Base-by-base conservation (phyloP, 2,329 filamentous ascomycete genomes). In the Dissoconium aciculare region DNA sequence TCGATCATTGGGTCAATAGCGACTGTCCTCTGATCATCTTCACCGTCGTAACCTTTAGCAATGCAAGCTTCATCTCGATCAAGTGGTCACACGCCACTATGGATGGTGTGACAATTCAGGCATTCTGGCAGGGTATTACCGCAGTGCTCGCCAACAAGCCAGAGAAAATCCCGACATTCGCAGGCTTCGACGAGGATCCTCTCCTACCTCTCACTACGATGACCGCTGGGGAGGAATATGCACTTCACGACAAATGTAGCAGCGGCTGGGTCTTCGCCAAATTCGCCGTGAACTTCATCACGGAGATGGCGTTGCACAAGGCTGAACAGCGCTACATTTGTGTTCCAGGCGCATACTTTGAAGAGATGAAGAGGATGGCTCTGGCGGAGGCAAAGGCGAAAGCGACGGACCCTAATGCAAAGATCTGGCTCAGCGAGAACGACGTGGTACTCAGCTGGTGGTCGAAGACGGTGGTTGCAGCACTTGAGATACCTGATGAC, bases 1-100 rank as follows among this genome's bases (percentile, higher is more conserved):
- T 32, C 8, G 30, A 32, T 2, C 4, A 32, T n/a, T 32, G 16
- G 10, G 23, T 32, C 6, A n/a, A 11, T 5, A 15, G 14, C 10
- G 30, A 32, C 14, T 17, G 21, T 4, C 17, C 30, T 9, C 11
- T 16, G 5, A 32, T 32, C 8, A 26, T 25, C 11, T 11, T 32
- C 8, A 21, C 25, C 10, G 15, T 32, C 5, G 13, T 15, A 11
- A 13, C 24, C 9, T 32, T 32, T 15, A 17, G 21, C 11, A 15
- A 32, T 11, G 25, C 30, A 2, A 32, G 23, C 5, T 6, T 32
- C 15, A 5, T 32, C 11, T 21, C 23, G 9, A 14, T 32, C 6
- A 15, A 15, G 2, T 32, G 21, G 11, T 16, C 21, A 9, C 30
- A 32, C 11, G 16, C 17, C 13, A 25, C 21, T n/a, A 15, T 32